phyloP scores from a whole-genome alignment of 164 flowering plant genomes.

The Annona cherimola region DNA sequence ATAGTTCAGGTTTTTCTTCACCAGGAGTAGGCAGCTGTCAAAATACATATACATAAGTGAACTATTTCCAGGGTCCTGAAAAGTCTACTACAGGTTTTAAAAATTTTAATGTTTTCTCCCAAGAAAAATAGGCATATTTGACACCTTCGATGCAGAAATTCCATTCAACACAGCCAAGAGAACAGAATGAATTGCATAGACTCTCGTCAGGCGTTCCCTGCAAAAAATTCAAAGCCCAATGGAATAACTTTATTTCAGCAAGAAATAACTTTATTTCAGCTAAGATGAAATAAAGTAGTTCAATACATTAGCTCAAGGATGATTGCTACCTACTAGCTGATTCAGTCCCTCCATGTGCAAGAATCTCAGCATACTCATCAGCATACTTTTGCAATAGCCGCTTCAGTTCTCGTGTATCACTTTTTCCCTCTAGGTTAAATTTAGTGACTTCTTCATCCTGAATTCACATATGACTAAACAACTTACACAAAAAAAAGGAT shows the following conservation, averaged over 20 bases:
- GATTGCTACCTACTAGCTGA: constrained; percentile 45
- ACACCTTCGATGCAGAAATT: constrained; percentile 56
- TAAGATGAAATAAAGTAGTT: not conserved
- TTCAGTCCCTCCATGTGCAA: constrained; percentile 36
- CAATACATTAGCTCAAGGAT: not conserved
- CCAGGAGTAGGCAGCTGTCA: not conserved
- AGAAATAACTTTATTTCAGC: not conserved
- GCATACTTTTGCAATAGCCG: constrained; percentile 55
- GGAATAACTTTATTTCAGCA: not conserved
- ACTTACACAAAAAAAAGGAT: not conserved
- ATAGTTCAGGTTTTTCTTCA: constrained; percentile 36
- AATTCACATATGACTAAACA: constrained; percentile 9
- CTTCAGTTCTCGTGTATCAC: constrained; percentile 65
- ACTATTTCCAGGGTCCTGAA: not conserved
- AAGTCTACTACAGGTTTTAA: not conserved
- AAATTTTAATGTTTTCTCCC: not conserved
- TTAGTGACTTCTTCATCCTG: constrained; percentile 67
- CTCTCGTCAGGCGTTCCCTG: constrained; percentile 58
- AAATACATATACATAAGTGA: not conserved
- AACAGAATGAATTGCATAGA: constrained; percentile 62
- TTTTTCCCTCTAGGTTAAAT: constrained; percentile 51
- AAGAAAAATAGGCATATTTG: not conserved
- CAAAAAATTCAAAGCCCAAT: constrained; percentile 8
- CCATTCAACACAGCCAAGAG: constrained; percentile 59
- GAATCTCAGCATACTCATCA: constrained; percentile 49